Conservation (phyloP, 441 rosid species). For the Daphne laureola region DNA sequence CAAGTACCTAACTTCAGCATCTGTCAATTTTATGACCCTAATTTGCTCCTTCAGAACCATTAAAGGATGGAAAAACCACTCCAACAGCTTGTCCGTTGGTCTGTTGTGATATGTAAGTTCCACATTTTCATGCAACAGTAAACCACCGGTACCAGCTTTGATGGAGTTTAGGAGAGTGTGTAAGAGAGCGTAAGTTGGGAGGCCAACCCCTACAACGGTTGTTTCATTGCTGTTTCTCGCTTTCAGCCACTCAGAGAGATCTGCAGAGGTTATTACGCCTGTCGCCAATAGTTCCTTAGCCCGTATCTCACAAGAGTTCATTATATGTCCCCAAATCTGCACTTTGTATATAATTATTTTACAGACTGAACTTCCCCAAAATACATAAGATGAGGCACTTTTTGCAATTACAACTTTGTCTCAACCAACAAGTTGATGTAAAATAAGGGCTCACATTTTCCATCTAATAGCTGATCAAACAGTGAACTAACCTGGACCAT, state of each 20-base stretch:
- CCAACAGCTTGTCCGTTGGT: constrained; percentile 64
- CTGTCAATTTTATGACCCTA: constrained; percentile 43
- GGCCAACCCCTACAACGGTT: constrained; percentile 39
- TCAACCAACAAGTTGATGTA: too few relatives aligned
- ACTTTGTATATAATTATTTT: too few relatives aligned
- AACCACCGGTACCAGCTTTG: constrained; percentile 48
- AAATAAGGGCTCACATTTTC: too few relatives aligned
- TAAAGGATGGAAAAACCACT: constrained; percentile 74
- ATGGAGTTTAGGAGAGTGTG: constrained; percentile 53
- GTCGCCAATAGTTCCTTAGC: constrained; percentile 61
- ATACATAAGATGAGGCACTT: not conserved
- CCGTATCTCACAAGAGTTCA: constrained; percentile 49
- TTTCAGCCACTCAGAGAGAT: constrained; percentile 46
- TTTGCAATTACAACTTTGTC: not conserved
- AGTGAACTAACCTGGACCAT: constrained; percentile 58
- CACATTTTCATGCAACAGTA: constrained; percentile 46
- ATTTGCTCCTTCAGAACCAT: constrained; percentile 75
- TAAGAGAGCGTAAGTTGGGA: constrained; percentile 58
- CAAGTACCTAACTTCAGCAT: constrained; percentile 51
- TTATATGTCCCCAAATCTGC: constrained; percentile 57
- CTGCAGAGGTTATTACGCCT: constrained; percentile 37
- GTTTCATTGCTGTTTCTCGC: constrained; percentile 45
- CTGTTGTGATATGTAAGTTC: constrained; percentile 61
- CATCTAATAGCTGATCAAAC: too few relatives aligned
- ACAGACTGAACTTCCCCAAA: too few relatives aligned